phyloP scores from a whole-genome alignment of 441 rosid genomes.

The Isatis lusitanica region DNA sequence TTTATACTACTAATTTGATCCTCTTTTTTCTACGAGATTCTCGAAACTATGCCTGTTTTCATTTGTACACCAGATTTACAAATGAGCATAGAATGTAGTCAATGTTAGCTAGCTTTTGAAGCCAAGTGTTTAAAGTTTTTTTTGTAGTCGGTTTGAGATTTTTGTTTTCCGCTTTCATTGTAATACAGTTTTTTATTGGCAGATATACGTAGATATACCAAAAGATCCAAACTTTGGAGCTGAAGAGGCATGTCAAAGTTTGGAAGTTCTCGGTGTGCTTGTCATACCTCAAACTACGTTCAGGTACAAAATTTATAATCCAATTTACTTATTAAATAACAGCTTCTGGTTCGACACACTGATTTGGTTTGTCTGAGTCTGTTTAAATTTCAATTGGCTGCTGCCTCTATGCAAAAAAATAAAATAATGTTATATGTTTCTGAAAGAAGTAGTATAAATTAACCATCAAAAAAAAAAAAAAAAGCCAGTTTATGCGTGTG shows the following conservation, averaged over 20 bases:
- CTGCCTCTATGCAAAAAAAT: neutral
- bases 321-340: neutral
- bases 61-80: neutral
- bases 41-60: neutral
- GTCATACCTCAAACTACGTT: slow-evolving; percentile 55
- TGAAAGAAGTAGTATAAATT: neutral
- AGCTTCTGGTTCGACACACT: neutral
- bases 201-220: slow-evolving; percentile 64
- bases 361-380: too few relatives aligned
- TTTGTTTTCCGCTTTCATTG: too few relatives aligned
- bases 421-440: neutral
- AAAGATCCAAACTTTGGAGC: slow-evolving; percentile 56
- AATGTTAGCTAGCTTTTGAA: neutral
- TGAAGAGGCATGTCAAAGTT: slow-evolving; percentile 56
- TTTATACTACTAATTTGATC: neutral
- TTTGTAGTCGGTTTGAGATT: neutral
- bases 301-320: slow-evolving; percentile 42
- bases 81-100: neutral
- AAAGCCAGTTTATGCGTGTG: neutral
- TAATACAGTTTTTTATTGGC: slow-evolving; percentile 2
- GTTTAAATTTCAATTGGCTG: too few relatives aligned
- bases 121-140: neutral
- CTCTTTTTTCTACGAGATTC: neutral
- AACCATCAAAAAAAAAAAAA: neutral
- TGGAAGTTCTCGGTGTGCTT: slow-evolving; percentile 69